These are phyloP conservation scores for Wickerhamiella cacticola DNA, from an alignment of 805 yeast genomes.

Conservation along the genomic window DNA sequence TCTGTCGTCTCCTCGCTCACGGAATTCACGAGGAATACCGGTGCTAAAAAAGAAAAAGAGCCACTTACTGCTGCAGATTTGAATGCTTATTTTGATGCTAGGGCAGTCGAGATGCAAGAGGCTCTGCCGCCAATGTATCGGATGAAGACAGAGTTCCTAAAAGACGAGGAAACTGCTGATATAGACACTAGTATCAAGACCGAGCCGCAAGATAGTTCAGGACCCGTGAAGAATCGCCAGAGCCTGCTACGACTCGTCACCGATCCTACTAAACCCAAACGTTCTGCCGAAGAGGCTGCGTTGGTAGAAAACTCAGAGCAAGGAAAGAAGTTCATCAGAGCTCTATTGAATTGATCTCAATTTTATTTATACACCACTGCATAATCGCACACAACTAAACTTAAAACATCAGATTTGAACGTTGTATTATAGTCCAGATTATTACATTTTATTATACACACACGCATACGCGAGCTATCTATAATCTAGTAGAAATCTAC, in stretches of 20 bases:
- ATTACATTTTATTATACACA: too few relatives aligned
- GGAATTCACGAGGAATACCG: constrained; percentile 31
- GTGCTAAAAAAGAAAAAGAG: constrained; percentile 27
- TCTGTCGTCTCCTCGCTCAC: constrained; percentile 61
- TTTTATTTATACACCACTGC: neutral
- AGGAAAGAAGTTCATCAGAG: constrained; percentile 11
- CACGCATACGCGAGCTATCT: too few relatives aligned
- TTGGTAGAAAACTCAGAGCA: constrained; percentile 10
- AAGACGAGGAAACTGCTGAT: constrained; percentile 26
- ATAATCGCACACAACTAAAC: neutral
- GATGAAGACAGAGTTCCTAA: constrained; percentile 26
- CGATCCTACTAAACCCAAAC: constrained; percentile 3
- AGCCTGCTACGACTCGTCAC: neutral
- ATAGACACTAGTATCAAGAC: neutral
- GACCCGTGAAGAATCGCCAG: neutral
- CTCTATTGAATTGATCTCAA: neutral
- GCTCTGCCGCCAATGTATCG: constrained; percentile 28
- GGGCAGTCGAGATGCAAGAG: constrained; percentile 30
- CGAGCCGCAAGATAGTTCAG: neutral
- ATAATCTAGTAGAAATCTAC: too few relatives aligned
- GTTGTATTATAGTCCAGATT: too few relatives aligned
- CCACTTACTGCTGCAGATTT: constrained; percentile 29
- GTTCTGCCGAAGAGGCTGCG: constrained; percentile 9
- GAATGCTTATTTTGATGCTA: constrained; percentile 25
- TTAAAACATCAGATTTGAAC: neutral